A percentile compares a stretch with the other conserved stretches of the same genome.
These are phyloP conservation scores for Candida incommunis DNA, from an alignment of 805 yeast genomes.

Conservation along the genomic window DNA sequence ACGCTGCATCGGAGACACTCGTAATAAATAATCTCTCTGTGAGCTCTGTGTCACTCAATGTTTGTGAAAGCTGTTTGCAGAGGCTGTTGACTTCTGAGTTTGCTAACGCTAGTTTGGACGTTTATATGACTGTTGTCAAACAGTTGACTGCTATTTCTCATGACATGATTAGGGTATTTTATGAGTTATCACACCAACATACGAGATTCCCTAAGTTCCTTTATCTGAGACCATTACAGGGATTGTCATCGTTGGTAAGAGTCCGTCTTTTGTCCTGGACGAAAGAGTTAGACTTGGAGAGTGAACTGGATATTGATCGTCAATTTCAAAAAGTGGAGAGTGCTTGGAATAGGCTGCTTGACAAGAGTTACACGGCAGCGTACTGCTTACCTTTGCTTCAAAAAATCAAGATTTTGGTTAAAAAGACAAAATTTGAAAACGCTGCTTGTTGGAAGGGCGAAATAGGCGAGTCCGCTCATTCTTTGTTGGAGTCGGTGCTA, in stretches of 20 bases:
- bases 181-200: background rate
- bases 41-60: background rate
- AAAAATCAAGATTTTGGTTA: background rate
- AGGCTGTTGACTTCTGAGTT: background rate
- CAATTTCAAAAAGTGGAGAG: background rate
- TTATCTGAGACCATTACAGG: background rate
- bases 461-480: background rate
- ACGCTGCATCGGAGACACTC: background rate
- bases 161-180: background rate
- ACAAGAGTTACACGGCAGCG: background rate
- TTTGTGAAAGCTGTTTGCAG: background rate
- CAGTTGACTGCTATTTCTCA: background rate
- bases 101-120: background rate
- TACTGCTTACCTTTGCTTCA: background rate
- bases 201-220: background rate
- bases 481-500: background rate
- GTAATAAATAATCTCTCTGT: background rate
- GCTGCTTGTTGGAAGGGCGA: background rate
- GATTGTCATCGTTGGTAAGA: background rate
- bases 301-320: background rate
- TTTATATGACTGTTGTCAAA: background rate
- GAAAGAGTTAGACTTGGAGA: background rate
- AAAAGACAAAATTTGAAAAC: background rate
- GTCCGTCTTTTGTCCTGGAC: background rate
- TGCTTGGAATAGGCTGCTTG: conserved; percentile 2